Base-by-base conservation (phyloP, 139 green algal genomes). In the Haematococcus lacustris region DNA sequence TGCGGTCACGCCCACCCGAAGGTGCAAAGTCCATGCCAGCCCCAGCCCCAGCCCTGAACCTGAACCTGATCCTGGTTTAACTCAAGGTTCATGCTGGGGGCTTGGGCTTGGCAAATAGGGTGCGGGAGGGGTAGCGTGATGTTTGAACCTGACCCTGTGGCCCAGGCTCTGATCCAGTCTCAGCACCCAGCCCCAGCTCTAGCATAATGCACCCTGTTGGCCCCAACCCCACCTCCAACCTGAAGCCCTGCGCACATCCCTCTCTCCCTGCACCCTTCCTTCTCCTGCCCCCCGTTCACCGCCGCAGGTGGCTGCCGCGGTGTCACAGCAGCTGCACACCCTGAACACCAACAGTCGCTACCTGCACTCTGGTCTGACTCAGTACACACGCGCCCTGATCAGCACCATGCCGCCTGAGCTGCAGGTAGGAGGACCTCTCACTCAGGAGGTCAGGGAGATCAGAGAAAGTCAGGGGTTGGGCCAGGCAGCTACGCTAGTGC, bases 1-100 rank as follows among this genome's bases (percentile, higher is more conserved):
- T 80, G 96, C 35, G 93, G 93, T 0, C 93, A 98, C 74, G 93
- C 81, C 64, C 86, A 98, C 69, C 80, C 87, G 0, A 69, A 83
- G 71, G 83, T 97, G n/a, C 43, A 17, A 9, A 17, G 9, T 53
- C 43, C 9, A 28, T 17, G 43, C 9, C 9, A n/a, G n/a, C n/a
- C n/a, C n/a, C n/a, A n/a, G n/a, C n/a, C n/a, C n/a, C n/a, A n/a
- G n/a, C n/a, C n/a, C n/a, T n/a, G n/a, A n/a, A n/a, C n/a, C n/a
- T n/a, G 43, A 53, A 9, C 9, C 9, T 53, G 9, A 53, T 17
- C 9, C 17, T 53, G 9, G 9, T 9, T 9, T 17, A 17, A 28
- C 9, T 53, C 17, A 9, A 53, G 9, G 1, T 72, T 75, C 62
- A 43, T 90, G 51, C 33, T 64, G 63, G 43, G 53, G 62, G 0